Conservation (phyloP, 495 filamentous ascomycete species). For the Beverwykella pulmonaria region DNA sequence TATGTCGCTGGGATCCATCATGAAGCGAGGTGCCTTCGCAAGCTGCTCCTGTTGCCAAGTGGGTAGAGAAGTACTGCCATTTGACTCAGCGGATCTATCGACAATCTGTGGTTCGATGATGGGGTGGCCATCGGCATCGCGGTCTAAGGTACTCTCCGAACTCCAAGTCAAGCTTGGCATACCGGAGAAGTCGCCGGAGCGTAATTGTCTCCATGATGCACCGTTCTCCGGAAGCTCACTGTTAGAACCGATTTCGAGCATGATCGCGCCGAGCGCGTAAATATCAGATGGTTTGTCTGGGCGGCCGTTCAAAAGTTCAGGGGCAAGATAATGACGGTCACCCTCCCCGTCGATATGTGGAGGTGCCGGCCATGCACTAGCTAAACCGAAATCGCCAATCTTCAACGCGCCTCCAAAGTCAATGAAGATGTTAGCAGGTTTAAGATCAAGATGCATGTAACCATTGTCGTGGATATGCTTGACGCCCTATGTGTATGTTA, state of each 20-base stretch:
- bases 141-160: slow-evolving; percentile 66
- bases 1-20: slow-evolving; percentile 69
- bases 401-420: slow-evolving; percentile 89
- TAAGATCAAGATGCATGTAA: slow-evolving; percentile 92
- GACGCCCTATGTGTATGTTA: slow-evolving; percentile 62
- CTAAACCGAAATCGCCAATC: slow-evolving; percentile 95
- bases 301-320: slow-evolving; percentile 80
- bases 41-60: slow-evolving; percentile 61
- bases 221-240: slow-evolving; percentile 91
- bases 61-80: background rate
- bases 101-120: slow-evolving; percentile 37
- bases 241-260: slow-evolving; percentile 91
- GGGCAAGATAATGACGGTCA: slow-evolving; percentile 92
- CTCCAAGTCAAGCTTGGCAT: slow-evolving; percentile 82
- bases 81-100: slow-evolving; percentile 14
- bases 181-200: slow-evolving; percentile 82
- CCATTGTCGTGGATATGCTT: slow-evolving; percentile 84
- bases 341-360: slow-evolving; percentile 84
- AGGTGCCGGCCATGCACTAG: slow-evolving; percentile 74
- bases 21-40: slow-evolving; percentile 77
- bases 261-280: slow-evolving; percentile 89
- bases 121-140: slow-evolving; percentile 75
- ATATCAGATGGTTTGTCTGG: slow-evolving; percentile 91
- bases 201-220: slow-evolving; percentile 80
- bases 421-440: slow-evolving; percentile 92